A percentile compares a stretch with the other conserved stretches of the same genome.
Evolutionary conservation across 2,329 filamentous ascomycete genomes (phyloP).

Genomic region (Aureobasidium sp.): DNA sequence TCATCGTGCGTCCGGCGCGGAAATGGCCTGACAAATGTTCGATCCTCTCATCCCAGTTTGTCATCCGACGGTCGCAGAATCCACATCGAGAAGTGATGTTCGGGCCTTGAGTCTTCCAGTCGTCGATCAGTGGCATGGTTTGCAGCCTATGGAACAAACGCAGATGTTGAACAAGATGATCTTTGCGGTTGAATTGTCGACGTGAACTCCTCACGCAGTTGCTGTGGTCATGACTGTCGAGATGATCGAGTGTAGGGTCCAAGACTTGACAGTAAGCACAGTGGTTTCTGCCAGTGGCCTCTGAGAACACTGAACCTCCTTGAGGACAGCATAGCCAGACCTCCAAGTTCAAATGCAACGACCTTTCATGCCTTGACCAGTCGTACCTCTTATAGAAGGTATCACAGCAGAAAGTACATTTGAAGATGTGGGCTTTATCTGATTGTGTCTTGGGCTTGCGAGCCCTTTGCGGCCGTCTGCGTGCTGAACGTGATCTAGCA

Average conservation of each 20-base stretch:
- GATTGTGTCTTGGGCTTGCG: slow-evolving; percentile 7
- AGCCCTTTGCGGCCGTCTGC: neutral
- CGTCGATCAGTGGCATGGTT: slow-evolving; percentile 37
- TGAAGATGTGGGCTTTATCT: slow-evolving; percentile 39
- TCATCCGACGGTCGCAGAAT: slow-evolving; percentile 41
- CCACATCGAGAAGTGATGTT: slow-evolving; percentile 47
- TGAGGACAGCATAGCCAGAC: slow-evolving; percentile 52
- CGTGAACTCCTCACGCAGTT: slow-evolving; percentile 62
- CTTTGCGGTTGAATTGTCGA: slow-evolving; percentile 54
- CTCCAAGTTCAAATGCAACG: slow-evolving; percentile 58
- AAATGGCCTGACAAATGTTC: slow-evolving; percentile 49
- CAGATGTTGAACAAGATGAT: slow-evolving; percentile 53
- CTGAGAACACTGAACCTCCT: slow-evolving; percentile 47
- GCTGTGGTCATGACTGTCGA: slow-evolving; percentile 51
- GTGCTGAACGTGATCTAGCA: neutral
- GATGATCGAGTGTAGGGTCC: slow-evolving; percentile 46
- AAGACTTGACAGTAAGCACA: slow-evolving; percentile 51
- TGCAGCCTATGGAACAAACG: slow-evolving; percentile 52
- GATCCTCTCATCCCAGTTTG: slow-evolving; percentile 42
- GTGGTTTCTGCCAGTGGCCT: slow-evolving; percentile 44
- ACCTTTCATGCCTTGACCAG: slow-evolving; percentile 56
- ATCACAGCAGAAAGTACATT: slow-evolving; percentile 51
- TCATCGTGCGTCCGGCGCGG: slow-evolving; percentile 44
- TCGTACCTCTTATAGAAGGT: slow-evolving; percentile 50
- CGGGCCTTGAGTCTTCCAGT: slow-evolving; percentile 49